Evolutionary conservation across 768 basidiomycete genomes (phyloP).

Genomic region (Boletus vermiculosoides): DNA sequence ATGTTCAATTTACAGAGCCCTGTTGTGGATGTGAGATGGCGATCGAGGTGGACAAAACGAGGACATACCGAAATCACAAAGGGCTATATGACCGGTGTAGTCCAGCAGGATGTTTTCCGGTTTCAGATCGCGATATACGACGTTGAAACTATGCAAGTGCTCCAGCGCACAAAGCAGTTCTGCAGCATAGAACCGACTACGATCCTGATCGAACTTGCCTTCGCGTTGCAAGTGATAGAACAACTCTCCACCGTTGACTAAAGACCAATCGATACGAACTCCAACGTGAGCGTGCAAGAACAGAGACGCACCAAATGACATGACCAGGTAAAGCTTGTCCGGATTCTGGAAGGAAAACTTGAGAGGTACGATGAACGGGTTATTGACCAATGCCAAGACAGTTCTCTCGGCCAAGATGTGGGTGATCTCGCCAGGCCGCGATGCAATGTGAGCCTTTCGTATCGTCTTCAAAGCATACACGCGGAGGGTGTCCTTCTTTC

Average conservation of each 20-base stretch:
- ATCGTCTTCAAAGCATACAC: constrained; percentile 99
- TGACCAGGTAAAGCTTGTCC: constrained; percentile 95
- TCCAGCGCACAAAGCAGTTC: constrained; percentile 93
- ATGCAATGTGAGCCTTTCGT: constrained; percentile 96
- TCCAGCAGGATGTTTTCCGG: constrained; percentile 98
- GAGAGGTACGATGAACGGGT: constrained; percentile 97
- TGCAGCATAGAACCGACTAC: constrained; percentile 97
- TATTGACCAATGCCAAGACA: constrained; percentile 94
- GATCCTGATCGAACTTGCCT: constrained; percentile 90
- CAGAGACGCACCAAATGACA: constrained; percentile 78
- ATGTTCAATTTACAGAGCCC: constrained; percentile 95
- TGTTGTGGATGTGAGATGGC: constrained; percentile 21
- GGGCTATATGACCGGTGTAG: constrained; percentile 95
- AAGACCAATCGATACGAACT: background rate
- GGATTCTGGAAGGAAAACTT: constrained; percentile 99
- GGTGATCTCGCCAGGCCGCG: constrained; percentile 93
- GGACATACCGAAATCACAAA: constrained; percentile 87
- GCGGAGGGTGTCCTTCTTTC: constrained; percentile 96
- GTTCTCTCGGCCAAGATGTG: constrained; percentile 98
- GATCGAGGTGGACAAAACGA: background rate
- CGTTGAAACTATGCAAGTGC: constrained; percentile 96
- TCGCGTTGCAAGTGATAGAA: constrained; percentile 98
- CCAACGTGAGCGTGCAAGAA: background rate
- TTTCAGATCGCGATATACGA: constrained; percentile 97
- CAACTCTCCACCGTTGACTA: constrained; percentile 95